Percentiles rank a stretch among this genome's conserved stretches.
phyloP scores from a whole-genome alignment of 306 rosid genomes.

The Inga laurina region DNA sequence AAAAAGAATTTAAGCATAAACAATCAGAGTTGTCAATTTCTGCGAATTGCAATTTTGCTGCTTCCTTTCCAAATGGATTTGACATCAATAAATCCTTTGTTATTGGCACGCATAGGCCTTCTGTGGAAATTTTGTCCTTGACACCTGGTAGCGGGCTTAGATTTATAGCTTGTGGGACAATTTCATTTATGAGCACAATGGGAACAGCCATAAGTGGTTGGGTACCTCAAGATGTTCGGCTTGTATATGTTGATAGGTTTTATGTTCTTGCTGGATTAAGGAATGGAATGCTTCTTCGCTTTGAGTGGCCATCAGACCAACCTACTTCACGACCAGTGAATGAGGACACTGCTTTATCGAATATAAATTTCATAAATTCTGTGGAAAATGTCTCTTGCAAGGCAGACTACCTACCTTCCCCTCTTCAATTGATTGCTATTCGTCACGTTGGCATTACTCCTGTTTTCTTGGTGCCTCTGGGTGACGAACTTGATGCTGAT shows the following conservation, averaged over 20 bases:
- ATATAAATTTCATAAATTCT: constrained; percentile 48
- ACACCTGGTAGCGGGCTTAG: constrained; percentile 55
- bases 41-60: constrained; percentile 37
- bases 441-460: constrained; percentile 96
- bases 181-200: constrained; percentile 62
- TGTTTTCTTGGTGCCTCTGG: constrained; percentile 87
- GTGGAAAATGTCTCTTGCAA: constrained; percentile 40
- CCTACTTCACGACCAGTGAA: constrained; percentile 47
- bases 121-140: constrained; percentile 73
- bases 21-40: constrained; percentile 39
- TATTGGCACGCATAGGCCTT: constrained; percentile 94
- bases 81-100: constrained; percentile 65
- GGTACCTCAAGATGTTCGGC: constrained; percentile 92
- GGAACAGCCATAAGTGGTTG: constrained; percentile 86
- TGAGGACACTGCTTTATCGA: constrained; percentile 46
- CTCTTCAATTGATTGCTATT: constrained; percentile 82
- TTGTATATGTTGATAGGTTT: constrained; percentile 73
- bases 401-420: constrained; percentile 46
- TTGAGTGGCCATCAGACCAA: constrained; percentile 76
- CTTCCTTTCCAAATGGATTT: constrained; percentile 53
- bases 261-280: constrained; percentile 89
- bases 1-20: constrained; percentile 43
- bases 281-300: constrained; percentile 95
- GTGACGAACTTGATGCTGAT: constrained; percentile 82
- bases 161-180: constrained; percentile 71